Evolutionary conservation across 108 stramenopile species (phyloP), one percentile per base, ranked within the genome.

Genomic region (Cyclostephanos invisitatus): DNA sequence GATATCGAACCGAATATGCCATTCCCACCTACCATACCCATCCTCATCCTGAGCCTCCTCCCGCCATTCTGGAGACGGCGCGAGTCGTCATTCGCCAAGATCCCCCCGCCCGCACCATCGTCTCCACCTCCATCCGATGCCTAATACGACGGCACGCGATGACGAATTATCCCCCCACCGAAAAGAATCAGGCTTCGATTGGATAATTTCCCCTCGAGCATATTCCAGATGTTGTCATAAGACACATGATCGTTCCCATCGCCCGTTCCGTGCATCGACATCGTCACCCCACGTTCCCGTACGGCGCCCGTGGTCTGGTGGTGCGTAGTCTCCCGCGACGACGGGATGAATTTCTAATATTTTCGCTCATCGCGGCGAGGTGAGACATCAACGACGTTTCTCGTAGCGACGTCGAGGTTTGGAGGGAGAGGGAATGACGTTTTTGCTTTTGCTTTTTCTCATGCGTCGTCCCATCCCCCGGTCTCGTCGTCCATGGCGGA

Each of bases 1-100:
- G 77, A 78, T 11, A 72, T 47, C 18, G 57, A 78, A 44, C 77
- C 77, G 72, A 78, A 78, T 20, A 70, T 35, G 9, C 77, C 77
- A 60, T 72, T 72, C 38, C 77, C 77, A 40, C 77, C 77, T 22
- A 54, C 70, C 15, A 70, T 58, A 40, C 77, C 77, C 35, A 54
- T 66, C 15, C 77, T 58, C 62, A 67, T 78, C 60, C 71, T 72
- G 25, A 14, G 61, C 24, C 77, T 70, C 56, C 67, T 78, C 10
- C 53, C 56, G 29, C 60, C 58, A 51, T 48, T n/a, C n/a, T n/a
- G n/a, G n/a, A n/a, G n/a, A n/a, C n/a, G n/a, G n/a, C n/a, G n/a
- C n/a, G n/a, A n/a, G 27, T 55, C n/a, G 53, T 36, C 47, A 9
- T 24, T 38, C 47, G 42, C 24, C 25, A 46, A 18, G 29, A 9